Evolutionary conservation across 1,139 yeast genomes (phyloP), one percentile per base, ranked within the genome.

Genomic region (Yamadazyma sp.): DNA sequence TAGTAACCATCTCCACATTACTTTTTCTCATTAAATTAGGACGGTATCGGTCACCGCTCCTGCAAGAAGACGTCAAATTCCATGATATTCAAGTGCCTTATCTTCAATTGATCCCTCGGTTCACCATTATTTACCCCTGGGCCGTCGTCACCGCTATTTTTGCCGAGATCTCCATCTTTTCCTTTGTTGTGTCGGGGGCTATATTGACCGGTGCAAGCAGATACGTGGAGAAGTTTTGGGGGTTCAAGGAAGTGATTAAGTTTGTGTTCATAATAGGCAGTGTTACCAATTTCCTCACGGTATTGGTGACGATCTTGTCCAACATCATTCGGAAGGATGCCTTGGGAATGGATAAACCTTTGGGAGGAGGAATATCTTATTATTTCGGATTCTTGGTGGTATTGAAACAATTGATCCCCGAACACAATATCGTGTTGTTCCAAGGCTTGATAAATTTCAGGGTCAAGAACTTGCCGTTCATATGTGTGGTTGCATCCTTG

Each of bases 341-440:
- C 4, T 48, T 48, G 9, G 68, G 70, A 0, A 69, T 73, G 69
- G 65, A 64, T 41, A 59, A 59, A 39, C 77, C 84, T 4, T 63
- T 83, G 37, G 86, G 87, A 41, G 97, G 96, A 0, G 82, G 88
- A 16, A 75, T 81, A 31, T 81, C 88, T 1, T 66, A 87, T 43
- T 72, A 85, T 46, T 69, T 87, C 55, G 92, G 88, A 3, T 84
- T 87, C 50, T 65, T 89, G 43, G 95, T 91, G 26, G 94, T 89
- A 7, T 79, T 88, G 58, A 89, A 88, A 61, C 97, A 91, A 61
- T 69, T 87, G 50, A 80, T 87, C 24, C 97, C 97, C 5, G 97
- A 91, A 57, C 95, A 88, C 55, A 82, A 87, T 40, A 75, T 88
- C 40, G 77, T 79, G 20, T 63, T 89, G 31, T 80, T 85, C 55